Conservation (phyloP, 75 land plant species). For the Adiantum capillusveneris region DNA sequence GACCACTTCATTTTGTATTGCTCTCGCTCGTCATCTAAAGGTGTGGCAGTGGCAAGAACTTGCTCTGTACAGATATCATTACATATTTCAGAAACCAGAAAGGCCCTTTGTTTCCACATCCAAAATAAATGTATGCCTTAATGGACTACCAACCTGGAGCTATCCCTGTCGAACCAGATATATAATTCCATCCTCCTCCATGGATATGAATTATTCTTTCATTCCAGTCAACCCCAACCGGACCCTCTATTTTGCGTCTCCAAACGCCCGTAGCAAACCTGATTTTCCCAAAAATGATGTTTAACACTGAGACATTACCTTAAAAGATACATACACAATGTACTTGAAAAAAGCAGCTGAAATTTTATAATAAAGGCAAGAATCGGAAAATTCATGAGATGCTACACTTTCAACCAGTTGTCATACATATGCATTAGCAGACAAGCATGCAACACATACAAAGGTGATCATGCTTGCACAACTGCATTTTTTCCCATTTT, state of each 20-base stretch:
- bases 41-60: constrained; percentile 75
- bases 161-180: constrained; percentile 58
- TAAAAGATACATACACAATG: no score
- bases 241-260: constrained; percentile 60
- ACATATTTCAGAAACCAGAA: neutral
- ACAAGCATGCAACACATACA: no score
- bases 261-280: constrained; percentile 80
- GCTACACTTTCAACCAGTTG: no score
- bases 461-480: no score
- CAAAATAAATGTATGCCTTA: no score
- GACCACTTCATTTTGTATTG: constrained; percentile 55
- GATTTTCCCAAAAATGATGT: neutral
- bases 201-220: constrained; percentile 70
- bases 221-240: constrained; percentile 68
- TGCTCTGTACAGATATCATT: constrained; percentile 38
- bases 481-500: no score
- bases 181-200: constrained; percentile 80
- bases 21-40: constrained; percentile 48
- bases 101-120: no score
- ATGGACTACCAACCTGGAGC: constrained; percentile 69
- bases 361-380: no score
- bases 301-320: no score
- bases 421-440: no score
- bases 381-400: no score
- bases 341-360: no score